These are phyloP conservation scores for Phaeodactylum tricornutum DNA, from an alignment of 108 stramenopile genomes.

Conservation along the genomic window DNA sequence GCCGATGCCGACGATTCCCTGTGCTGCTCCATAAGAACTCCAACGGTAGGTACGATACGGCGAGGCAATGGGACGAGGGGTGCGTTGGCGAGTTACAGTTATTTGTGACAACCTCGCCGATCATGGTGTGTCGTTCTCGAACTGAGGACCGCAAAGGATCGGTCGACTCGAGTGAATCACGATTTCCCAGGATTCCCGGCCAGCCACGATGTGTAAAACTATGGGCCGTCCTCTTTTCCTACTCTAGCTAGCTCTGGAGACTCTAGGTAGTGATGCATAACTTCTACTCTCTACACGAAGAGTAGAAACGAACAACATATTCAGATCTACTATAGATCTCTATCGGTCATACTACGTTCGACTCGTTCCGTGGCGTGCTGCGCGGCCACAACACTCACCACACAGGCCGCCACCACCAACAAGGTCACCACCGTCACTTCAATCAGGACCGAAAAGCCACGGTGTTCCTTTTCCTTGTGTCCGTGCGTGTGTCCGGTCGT, in stretches of 20 bases:
- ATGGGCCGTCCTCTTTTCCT: too few relatives aligned
- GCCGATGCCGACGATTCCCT: too few relatives aligned
- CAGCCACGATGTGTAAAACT: too few relatives aligned
- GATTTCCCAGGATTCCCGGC: too few relatives aligned
- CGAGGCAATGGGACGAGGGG: too few relatives aligned
- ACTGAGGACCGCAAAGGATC: too few relatives aligned
- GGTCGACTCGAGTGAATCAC: too few relatives aligned
- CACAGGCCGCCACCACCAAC: slow-evolving; percentile 46
- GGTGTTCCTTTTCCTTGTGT: slow-evolving; percentile 55
- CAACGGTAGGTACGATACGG: too few relatives aligned
- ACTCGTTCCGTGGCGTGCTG: slow-evolving; percentile 35
- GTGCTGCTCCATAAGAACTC: too few relatives aligned
- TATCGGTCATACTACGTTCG: neutral
- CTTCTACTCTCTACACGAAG: neutral
- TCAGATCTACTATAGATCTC: neutral
- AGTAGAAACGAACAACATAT: neutral
- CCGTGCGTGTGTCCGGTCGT: slow-evolving; percentile 70
- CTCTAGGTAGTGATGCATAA: neutral
- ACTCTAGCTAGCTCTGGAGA: neutral
- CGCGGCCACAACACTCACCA: slow-evolving; percentile 69
- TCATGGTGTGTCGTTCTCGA: too few relatives aligned
- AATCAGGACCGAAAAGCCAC: slow-evolving; percentile 55
- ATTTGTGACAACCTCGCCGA: too few relatives aligned
- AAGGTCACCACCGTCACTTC: slow-evolving; percentile 59
- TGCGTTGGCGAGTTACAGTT: too few relatives aligned